These are phyloP conservation scores for Albatrellus ellisii DNA, from an alignment of 768 basidiomycete species.

Conservation along the genomic window DNA sequence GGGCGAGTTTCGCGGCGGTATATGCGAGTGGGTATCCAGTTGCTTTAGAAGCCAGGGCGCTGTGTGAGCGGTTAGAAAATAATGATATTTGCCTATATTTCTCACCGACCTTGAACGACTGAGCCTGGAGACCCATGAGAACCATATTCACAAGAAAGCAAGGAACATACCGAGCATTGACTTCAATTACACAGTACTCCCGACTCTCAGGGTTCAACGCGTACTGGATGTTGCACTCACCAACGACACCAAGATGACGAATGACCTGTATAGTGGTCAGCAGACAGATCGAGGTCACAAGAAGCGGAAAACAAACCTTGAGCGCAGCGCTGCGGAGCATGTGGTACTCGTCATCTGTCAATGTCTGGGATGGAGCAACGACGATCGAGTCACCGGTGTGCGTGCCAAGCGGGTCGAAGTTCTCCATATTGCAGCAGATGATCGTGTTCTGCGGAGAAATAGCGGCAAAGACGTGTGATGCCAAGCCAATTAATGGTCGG, in stretches of 20 bases:
- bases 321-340: constrained; percentile 97
- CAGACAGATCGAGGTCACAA: neutral
- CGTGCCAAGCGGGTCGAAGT: constrained; percentile 97
- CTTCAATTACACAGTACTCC: constrained; percentile 98
- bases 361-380: constrained; percentile 94
- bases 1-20: constrained; percentile 97
- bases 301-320: constrained; percentile 41
- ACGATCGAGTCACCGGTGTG: constrained; percentile 99
- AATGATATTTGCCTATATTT: constrained; percentile 1
- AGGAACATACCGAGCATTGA: constrained; percentile 69
- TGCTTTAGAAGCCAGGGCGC: constrained; percentile 79
- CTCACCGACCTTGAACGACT: constrained; percentile 62
- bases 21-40: constrained; percentile 98
- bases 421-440: constrained; percentile 99
- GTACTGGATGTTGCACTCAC: constrained; percentile 98
- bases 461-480: no score
- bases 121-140: constrained; percentile 18
- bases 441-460: constrained; percentile 72
- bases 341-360: constrained; percentile 97
- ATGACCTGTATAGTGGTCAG: constrained; percentile 21
- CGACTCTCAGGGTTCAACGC: constrained; percentile 85
- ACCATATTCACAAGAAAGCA: neutral
- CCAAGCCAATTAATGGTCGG: no score
- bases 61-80: constrained; percentile 18
- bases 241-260: constrained; percentile 83